Percentiles rank a stretch among this genome's conserved stretches.
phyloP scores from a whole-genome alignment of 805 yeast genomes.

The Nakazawaea populi region DNA sequence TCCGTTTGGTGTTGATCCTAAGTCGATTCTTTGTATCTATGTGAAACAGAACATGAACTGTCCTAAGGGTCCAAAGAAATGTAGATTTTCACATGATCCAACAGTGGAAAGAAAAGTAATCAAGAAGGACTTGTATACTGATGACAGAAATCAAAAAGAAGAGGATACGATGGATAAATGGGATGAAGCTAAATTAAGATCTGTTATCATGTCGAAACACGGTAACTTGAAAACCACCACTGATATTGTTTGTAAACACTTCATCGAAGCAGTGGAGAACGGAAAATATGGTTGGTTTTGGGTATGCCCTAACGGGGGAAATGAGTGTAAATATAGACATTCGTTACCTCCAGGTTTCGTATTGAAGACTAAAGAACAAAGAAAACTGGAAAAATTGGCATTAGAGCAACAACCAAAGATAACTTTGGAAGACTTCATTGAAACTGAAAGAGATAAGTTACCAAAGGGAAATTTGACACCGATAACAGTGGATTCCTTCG shows the following conservation, averaged over 20 bases:
- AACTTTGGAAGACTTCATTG: conserved; percentile 92
- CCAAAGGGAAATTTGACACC: conserved; percentile 78
- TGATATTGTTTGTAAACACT: conserved; percentile 87
- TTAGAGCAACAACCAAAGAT: conserved; percentile 81
- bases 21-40: conserved; percentile 82
- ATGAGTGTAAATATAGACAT: conserved; percentile 89
- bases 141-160: conserved; percentile 68
- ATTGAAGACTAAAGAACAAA: conserved; percentile 94
- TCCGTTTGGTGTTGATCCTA: conserved; percentile 97
- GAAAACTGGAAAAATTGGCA: conserved; percentile 81
- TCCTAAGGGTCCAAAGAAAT: conserved; percentile 67
- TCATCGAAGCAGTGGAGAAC: conserved; percentile 95
- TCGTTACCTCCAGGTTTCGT: conserved; percentile 96
- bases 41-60: conserved; percentile 82
- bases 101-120: conserved; percentile 79
- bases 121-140: conserved; percentile 90
- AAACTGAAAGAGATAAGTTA: conserved; percentile 82
- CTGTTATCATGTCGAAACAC: conserved; percentile 83
- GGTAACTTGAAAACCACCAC: conserved; percentile 94
- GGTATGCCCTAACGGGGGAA: conserved; percentile 94
- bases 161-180: conserved; percentile 90
- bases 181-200: conserved; percentile 94
- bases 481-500: conserved; percentile 74
- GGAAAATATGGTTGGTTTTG: conserved; percentile 99
- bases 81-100: conserved; percentile 92